Evolutionary conservation across 73 alveolate species (phyloP), one percentile per base, ranked within the genome.

Genomic region (Paramecium biaurelia): DNA sequence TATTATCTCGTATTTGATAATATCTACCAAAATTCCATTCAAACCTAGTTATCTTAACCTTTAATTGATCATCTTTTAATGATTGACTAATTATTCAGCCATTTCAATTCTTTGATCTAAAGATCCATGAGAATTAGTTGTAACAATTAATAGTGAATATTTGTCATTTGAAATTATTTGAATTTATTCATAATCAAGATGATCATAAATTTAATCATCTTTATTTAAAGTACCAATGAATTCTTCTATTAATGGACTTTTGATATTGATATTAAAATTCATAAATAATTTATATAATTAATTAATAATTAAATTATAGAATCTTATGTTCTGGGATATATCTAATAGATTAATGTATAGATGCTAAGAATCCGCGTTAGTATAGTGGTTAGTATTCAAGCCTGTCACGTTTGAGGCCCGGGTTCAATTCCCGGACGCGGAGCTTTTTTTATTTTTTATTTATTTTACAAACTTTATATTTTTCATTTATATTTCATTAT

Each of bases 371-470:
- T 92, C 95, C 95, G 95, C 85, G 95, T 85, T 92, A 92, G 95
- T 92, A 92, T 92, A 92, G 95, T 85, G 95, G 97, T 94, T 49
- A 94, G 97, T 94, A 94, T 94, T 94, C 97, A 95, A 92, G 97
- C 97, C 97, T 94, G 97, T 94, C 97, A 94, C 97, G 97, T 95
- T 92, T 95, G 97, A 94, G 96, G 94, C 97, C 97, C 97, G 97
- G 97, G 97, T 94, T 94, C 97, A 92, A 95, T 95, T 95, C 98
- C 98, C 98, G 98, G 98, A 79, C 96, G 90, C 96, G 98, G 98
- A 95, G 98, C 94, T 93, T 95, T 95, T 93, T 94, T 86, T 53
- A 23, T 9, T 4, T 53, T 53, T 53, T 53, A 18, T 47, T 11
- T 14, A 12, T 15, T 47, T 5, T 41, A 1, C 0, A 41, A 41